Conservation (phyloP, 768 basidiomycete genomes). For the Suillus spraguei region DNA sequence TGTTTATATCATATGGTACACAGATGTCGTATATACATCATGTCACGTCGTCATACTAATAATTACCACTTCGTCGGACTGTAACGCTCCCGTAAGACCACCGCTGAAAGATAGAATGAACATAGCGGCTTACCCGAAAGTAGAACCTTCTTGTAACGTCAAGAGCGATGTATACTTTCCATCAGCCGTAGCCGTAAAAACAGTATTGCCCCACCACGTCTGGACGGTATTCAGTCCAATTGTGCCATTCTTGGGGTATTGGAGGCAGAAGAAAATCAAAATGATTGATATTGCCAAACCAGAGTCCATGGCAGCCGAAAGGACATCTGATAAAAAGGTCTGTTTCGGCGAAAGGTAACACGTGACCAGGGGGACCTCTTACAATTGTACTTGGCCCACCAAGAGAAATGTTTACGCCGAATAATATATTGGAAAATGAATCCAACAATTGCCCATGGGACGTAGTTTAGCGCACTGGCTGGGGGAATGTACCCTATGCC, state of each 20-base stretch:
- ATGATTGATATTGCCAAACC: constrained; percentile 63
- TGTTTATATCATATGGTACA: background rate
- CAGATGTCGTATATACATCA: background rate
- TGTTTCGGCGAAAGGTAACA: background rate
- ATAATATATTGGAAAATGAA: constrained; percentile 68
- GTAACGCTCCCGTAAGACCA: background rate
- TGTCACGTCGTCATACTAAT: background rate
- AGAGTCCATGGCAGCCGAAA: constrained; percentile 74
- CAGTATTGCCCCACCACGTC: constrained; percentile 73
- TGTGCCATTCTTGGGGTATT: constrained; percentile 62
- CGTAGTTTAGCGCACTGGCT: constrained; percentile 66
- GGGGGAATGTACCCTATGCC: constrained; percentile 68
- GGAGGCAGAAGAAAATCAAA: constrained; percentile 61
- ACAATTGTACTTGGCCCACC: constrained; percentile 65
- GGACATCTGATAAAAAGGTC: constrained; percentile 42
- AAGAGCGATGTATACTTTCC: constrained; percentile 15
- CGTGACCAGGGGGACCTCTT: constrained; percentile 4
- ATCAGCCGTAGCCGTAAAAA: constrained; percentile 35
- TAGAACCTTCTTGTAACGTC: constrained; percentile 17
- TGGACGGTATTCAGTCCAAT: constrained; percentile 58
- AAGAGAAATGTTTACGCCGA: constrained; percentile 60
- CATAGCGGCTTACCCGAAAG: constrained; percentile 30
- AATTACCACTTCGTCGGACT: constrained; percentile 6
- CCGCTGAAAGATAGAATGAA: background rate
- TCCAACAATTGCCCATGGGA: constrained; percentile 65